Percentiles rank a stretch among this genome's conserved stretches.
Evolutionary conservation across 2,329 filamentous ascomycete genomes (phyloP).

Genomic region (Diatrype stigma): DNA sequence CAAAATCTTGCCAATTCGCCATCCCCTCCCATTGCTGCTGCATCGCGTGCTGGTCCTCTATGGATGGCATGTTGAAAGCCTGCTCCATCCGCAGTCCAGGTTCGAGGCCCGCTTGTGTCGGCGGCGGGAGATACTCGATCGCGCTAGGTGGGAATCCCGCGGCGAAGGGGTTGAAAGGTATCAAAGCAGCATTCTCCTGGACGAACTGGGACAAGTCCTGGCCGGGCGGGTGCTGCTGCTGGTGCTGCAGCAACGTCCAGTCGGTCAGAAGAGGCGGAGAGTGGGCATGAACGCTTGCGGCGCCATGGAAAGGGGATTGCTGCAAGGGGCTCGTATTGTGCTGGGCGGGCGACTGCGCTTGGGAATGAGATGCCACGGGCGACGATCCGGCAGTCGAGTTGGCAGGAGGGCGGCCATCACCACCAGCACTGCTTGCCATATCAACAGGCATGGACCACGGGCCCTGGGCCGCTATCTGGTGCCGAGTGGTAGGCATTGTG

Average conservation of each 20-base stretch:
- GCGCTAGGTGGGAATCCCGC: constrained; percentile 50
- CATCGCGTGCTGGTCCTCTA: constrained; percentile 54
- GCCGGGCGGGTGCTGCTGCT: constrained; percentile 40
- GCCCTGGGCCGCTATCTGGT: constrained; percentile 24
- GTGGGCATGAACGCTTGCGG: constrained; percentile 42
- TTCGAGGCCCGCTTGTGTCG: constrained; percentile 61
- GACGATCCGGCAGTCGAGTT: constrained; percentile 45
- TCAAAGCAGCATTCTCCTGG: constrained; percentile 53
- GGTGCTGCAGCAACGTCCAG: constrained; percentile 57
- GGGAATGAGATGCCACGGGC: constrained; percentile 43
- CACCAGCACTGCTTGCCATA: constrained; percentile 32
- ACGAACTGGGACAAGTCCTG: constrained; percentile 51
- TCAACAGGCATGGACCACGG: constrained; percentile 52
- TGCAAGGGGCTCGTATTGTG: constrained; percentile 49
- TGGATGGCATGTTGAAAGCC: constrained; percentile 56
- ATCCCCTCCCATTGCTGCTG: constrained; percentile 57
- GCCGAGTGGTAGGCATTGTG: constrained; percentile 36
- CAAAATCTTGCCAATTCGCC: constrained; percentile 78
- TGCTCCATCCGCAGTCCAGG: constrained; percentile 59
- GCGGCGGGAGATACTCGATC: constrained; percentile 58
- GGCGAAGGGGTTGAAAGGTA: constrained; percentile 51
- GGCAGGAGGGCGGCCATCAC: constrained; percentile 31
- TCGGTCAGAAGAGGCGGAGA: constrained; percentile 49
- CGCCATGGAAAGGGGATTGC: constrained; percentile 49
- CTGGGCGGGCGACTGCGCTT: constrained; percentile 43